Evolutionary conservation across 2,329 filamentous ascomycete species (phyloP), one percentile per base, ranked within the genome.

Genomic region (Colletotrichum musae): DNA sequence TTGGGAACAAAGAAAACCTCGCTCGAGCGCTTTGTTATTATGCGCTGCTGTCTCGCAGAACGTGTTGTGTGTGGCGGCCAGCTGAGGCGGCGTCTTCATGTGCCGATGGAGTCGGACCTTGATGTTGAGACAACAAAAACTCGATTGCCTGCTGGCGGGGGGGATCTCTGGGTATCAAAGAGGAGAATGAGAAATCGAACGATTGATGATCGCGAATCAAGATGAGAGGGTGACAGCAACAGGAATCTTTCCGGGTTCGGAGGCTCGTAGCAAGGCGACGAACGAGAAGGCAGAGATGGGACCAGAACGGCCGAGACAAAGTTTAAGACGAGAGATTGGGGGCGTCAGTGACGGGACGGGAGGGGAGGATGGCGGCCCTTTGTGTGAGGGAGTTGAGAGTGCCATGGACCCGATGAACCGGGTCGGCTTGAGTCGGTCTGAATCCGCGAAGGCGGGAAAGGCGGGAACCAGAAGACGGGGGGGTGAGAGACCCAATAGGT

Each of bases 401-500:
- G 59, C 52, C 24, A 32, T 52, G 48, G 66, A 66, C 57, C 66
- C 66, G 39, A 36, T 47, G 50, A 66, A 39, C 62, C 60, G 66
- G 66, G 56, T 56, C 62, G 26, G 57, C 45, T 51, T 57, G 32
- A 66, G 62, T 69, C 62, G 66, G 62, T 66, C 66, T 69, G 56
- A 69, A 50, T 60, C 66, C 66, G 56, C 66, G 50, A 69, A 36
- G 62, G 66, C 66, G 66, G 66, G 66, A 69, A 60, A 59, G 61
- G 61, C 66, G 66, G 56, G 66, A 66, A 69, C 62, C 56, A 57
- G 66, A 66, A 61, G 41, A 69, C 56, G 56, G 62, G 58, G 65
- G 65, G 57, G 66, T 45, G n/a, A 26, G 52, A 58, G 61, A 69
- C 60, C 65, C 65, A 64, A 59, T 58, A 36, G 65, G 61, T 65